phyloP scores from a whole-genome alignment of 257 asterid species.

The Solanum lycopersicoides region DNA sequence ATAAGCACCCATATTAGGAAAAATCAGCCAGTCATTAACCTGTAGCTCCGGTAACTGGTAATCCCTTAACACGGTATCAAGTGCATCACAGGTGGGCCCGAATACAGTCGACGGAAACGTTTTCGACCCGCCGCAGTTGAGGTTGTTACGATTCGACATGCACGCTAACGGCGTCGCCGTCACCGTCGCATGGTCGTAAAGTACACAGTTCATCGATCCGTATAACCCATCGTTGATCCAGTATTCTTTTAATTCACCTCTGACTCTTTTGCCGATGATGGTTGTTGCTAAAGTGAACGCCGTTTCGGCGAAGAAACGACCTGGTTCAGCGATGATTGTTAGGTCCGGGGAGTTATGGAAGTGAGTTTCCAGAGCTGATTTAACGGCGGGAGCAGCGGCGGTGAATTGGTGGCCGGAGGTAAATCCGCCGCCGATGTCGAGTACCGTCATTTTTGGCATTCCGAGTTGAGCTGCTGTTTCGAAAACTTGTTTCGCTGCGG shows the following conservation, averaged over 20 bases:
- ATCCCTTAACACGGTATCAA: background rate
- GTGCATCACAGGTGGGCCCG: constrained; percentile 7
- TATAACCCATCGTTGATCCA: constrained; percentile 7
- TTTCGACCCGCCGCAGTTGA: background rate
- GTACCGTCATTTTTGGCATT: background rate
- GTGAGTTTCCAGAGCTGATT: background rate
- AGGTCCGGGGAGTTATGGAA: background rate
- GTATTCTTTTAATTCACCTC: constrained; percentile 1
- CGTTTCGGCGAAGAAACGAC: constrained; percentile 2
- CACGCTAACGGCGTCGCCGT: background rate
- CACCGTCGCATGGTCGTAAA: background rate
- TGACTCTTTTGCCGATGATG: constrained; percentile 4
- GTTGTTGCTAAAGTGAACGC: background rate
- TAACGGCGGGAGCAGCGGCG: background rate
- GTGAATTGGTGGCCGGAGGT: background rate
- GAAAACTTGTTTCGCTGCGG: background rate
- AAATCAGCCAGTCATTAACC: constrained; percentile 6
- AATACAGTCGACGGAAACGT: constrained; percentile 1
- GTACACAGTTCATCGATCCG: constrained; percentile 6
- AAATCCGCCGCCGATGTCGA: constrained; percentile 11
- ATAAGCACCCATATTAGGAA: constrained; percentile 7
- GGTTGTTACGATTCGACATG: background rate
- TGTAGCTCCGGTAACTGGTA: constrained; percentile 7
- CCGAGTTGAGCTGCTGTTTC: background rate
- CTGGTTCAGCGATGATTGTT: constrained; percentile 5